Base-by-base conservation (phyloP, 2,329 filamentous ascomycete genomes). In the Colletotrichum zoysiae region DNA sequence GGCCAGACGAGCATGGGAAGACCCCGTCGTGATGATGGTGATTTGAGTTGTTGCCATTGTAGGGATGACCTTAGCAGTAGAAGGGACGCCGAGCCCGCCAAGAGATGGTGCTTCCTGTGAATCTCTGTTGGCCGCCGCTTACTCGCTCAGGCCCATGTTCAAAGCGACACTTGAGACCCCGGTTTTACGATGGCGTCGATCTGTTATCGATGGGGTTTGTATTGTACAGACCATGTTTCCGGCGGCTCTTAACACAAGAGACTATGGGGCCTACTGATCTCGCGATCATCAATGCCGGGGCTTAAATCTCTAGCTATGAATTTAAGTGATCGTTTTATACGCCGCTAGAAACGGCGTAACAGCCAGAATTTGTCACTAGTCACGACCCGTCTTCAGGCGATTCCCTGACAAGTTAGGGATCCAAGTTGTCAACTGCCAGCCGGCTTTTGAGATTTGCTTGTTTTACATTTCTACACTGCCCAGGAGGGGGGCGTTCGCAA, bases 1-100 rank as follows among this genome's bases (percentile, higher is more conserved):
- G n/a, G 33, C 55, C 20, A 26, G 46, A 18, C n/a, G 35, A 58
- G 35, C 35, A 58, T 58, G 55, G 55, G n/a, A n/a, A 58, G 55
- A 58, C 55, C 55, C 20, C 55, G n/a, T 58, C 16, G 20, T 42
- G 35, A 18, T 18, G 55, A 23, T 26, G n/a, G 18, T 42, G 35
- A 26, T 42, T 58, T 42, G n/a, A 58, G 55, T 42, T 9, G n/a
- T 42, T 26, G 35, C n/a, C 55, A 26, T 12, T 8, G n/a, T 42
- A 35, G 55, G n/a, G 35, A 42, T 42, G 11, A 6, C n/a, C 35
- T 18, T 26, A 18, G 35, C 38, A 40, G 35, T 1, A 42, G n/a
- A 23, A 26, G 55, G 35, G n/a, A 42, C 7, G 35, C n/a, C 35
- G n/a, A 42, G 55, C 12, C 35, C 33, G 55, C 35, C 55, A 42